Evolutionary conservation across 352 stramenopile species (phyloP).

Genomic region (Phytophthora agathidicida): DNA sequence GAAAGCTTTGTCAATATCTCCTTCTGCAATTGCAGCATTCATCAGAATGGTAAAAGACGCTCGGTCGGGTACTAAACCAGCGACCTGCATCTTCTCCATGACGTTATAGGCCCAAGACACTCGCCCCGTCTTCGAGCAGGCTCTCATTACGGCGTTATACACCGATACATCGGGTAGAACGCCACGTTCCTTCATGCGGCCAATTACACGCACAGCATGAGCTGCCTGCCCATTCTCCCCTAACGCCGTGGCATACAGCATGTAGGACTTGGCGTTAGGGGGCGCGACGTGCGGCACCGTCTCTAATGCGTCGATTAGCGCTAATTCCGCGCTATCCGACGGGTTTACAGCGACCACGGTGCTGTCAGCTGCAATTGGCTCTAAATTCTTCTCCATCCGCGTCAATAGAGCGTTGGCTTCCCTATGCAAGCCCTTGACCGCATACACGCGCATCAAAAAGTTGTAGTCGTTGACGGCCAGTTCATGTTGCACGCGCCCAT

Average conservation of each 20-base stretch:
- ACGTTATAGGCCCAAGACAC: constrained; percentile 86
- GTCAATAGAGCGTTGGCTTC: constrained; percentile 75
- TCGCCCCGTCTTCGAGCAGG: constrained; percentile 67
- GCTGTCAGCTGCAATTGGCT: neutral
- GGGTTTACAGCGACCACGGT: constrained; percentile 18
- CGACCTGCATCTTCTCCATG: constrained; percentile 87
- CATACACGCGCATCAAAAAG: constrained; percentile 76
- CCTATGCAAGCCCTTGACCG: constrained; percentile 59
- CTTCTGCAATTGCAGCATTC: constrained; percentile 73
- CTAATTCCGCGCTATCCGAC: constrained; percentile 32
- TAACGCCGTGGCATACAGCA: constrained; percentile 78
- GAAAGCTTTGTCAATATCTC: constrained; percentile 81
- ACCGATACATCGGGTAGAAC: constrained; percentile 55
- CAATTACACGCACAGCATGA: constrained; percentile 70
- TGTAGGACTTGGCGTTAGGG: constrained; percentile 72
- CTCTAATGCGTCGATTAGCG: constrained; percentile 47
- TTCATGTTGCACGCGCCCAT: constrained; percentile 14
- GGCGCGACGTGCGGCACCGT: constrained; percentile 53
- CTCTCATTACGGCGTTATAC: constrained; percentile 88
- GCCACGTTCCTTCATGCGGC: constrained; percentile 81
- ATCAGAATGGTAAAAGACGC: constrained; percentile 85
- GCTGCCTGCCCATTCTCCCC: constrained; percentile 49
- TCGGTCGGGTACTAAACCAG: constrained; percentile 62
- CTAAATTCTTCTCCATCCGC: constrained; percentile 76
- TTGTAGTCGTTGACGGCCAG: constrained; percentile 77